A percentile compares a stretch with the other conserved stretches of the same genome.
phyloP scores from a whole-genome alignment of 768 basidiomycete species.

The Boletus insuetus region DNA sequence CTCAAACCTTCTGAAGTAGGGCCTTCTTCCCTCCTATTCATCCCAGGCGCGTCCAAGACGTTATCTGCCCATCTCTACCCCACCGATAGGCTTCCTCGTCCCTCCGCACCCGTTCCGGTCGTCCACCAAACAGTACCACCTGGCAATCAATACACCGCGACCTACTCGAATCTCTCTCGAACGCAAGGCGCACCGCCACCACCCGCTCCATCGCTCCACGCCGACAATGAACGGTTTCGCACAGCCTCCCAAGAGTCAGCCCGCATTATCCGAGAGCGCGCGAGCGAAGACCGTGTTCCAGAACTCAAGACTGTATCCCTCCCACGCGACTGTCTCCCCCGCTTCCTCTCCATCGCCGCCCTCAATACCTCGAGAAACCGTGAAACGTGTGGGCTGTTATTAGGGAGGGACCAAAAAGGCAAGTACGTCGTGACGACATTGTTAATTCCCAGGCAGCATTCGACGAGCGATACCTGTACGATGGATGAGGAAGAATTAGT shows the following conservation, averaged over 20 bases:
- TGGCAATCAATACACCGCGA: slow-evolving; percentile 15
- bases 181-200: slow-evolving; percentile 21
- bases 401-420: slow-evolving; percentile 63
- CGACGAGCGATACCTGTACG: slow-evolving; percentile 88
- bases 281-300: slow-evolving; percentile 31
- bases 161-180: slow-evolving; percentile 29
- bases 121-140: slow-evolving; percentile 5
- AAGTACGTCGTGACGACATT: slow-evolving; percentile 76
- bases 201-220: slow-evolving; percentile 23
- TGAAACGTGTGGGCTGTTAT: slow-evolving; percentile 84
- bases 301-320: slow-evolving; percentile 64
- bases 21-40: slow-evolving; percentile 46
- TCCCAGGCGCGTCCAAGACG: slow-evolving; percentile 30
- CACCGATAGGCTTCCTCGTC: slow-evolving; percentile 33
- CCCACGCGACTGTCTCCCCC: slow-evolving; percentile 68
- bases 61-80: slow-evolving; percentile 30
- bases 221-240: slow-evolving; percentile 28
- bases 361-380: slow-evolving; percentile 74
- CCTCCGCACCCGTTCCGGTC: slow-evolving; percentile 27
- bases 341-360: slow-evolving; percentile 74
- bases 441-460: slow-evolving; percentile 84
- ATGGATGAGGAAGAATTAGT: slow-evolving; percentile 91
- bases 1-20: slow-evolving; percentile 34
- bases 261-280: slow-evolving; percentile 31
- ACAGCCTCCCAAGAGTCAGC: slow-evolving; percentile 36